These are phyloP conservation scores for Leccinum ochraceum DNA, from an alignment of 768 basidiomycete species.

Conservation along the genomic window DNA sequence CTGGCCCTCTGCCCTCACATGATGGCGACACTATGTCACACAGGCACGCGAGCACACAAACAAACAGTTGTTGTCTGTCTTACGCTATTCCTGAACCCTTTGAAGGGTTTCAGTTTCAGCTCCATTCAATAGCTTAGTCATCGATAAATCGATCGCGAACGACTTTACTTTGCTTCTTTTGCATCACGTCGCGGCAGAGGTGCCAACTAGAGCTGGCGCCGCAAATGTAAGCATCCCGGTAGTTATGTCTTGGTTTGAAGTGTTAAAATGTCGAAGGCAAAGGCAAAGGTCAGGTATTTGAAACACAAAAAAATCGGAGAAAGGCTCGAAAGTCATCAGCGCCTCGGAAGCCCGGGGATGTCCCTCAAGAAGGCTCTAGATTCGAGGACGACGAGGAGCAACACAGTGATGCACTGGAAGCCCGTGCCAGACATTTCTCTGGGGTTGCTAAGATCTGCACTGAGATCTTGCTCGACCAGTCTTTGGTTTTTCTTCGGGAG, in stretches of 20 bases:
- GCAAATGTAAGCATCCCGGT: conserved; percentile 23
- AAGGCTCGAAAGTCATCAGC: conserved; percentile 42
- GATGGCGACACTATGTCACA: no score
- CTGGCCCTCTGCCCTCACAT: no score
- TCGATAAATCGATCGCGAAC: no score
- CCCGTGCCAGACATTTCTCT: conserved; percentile 11
- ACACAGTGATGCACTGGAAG: conserved; percentile 14
- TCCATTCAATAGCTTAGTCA: no score
- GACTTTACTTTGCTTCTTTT: no score
- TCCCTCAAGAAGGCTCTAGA: conserved; percentile 15
- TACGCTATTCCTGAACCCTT: no score
- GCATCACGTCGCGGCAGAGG: conserved; percentile 8
- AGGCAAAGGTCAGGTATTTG: conserved; percentile 71
- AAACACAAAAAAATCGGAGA: conserved; percentile 68
- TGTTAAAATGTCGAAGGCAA: conserved; percentile 44
- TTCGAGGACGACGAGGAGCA: conserved; percentile 27
- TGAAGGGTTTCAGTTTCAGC: no score
- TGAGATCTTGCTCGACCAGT: conserved; percentile 27
- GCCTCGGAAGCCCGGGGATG: conserved; percentile 26
- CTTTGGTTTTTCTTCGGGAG: conserved; percentile 49
- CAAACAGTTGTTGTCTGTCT: no score
- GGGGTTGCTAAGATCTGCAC: conserved; percentile 14
- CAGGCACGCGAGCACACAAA: no score
- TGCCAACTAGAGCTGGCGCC: background rate
- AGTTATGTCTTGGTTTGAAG: background rate